These are phyloP conservation scores for Bolboschoenoplectus hybrid DNA, from an alignment of 202 grass and related monocot species.

Conservation along the genomic window DNA sequence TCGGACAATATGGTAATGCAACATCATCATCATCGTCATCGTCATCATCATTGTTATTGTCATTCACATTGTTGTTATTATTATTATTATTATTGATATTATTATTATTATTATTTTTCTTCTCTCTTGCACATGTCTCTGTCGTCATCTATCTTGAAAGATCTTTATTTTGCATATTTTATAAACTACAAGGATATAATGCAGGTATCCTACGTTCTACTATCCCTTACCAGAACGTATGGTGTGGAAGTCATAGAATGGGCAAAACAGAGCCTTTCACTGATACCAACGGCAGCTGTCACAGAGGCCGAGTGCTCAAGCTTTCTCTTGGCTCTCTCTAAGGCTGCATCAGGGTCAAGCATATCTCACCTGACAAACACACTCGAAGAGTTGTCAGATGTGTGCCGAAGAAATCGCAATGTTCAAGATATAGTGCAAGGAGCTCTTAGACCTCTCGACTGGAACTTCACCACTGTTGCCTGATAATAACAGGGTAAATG, in stretches of 20 bases:
- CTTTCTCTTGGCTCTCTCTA: constrained; percentile 77
- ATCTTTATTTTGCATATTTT: constrained; percentile 9
- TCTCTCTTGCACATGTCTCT: neutral
- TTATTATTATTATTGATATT: neutral
- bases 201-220: constrained; percentile 84
- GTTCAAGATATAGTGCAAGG: constrained; percentile 91
- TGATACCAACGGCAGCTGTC: constrained; percentile 74
- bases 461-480: constrained; percentile 49
- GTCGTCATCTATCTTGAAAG: constrained; percentile 5
- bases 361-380: constrained; percentile 52
- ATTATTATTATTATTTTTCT: neutral
- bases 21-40: no score
- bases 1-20: neutral
- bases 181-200: constrained; percentile 35
- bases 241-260: constrained; percentile 70
- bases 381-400: constrained; percentile 86
- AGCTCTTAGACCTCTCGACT: constrained; percentile 85
- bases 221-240: constrained; percentile 76
- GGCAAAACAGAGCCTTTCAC: constrained; percentile 69
- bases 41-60: no score
- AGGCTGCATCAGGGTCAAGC: constrained; percentile 68
- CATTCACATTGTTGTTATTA: neutral
- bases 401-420: constrained; percentile 78
- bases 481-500: constrained; percentile 37
- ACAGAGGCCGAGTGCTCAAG: constrained; percentile 76